phyloP scores from a whole-genome alignment of 257 asterid species.

The Galeopsis tetrahit region DNA sequence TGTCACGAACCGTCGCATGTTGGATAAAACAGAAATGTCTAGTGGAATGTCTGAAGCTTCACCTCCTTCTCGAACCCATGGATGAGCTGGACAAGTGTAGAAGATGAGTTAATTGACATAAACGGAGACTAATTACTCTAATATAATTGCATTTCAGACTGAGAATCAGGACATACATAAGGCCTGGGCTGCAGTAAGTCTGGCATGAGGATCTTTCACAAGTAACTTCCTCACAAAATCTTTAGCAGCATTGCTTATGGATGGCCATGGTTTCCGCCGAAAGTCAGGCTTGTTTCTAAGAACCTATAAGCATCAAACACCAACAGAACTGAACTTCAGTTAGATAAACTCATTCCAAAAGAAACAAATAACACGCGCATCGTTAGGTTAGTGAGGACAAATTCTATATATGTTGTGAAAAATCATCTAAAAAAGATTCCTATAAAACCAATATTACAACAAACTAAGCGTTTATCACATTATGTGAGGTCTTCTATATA shows the following conservation, averaged over 20 bases:
- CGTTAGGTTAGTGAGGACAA: neutral
- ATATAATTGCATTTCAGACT: neutral
- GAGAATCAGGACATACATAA: conserved; percentile 57
- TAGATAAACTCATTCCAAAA: neutral
- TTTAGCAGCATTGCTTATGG: conserved; percentile 71
- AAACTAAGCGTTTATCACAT: neutral
- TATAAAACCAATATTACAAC: too few relatives aligned
- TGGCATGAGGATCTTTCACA: conserved; percentile 83
- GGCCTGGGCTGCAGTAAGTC: conserved; percentile 95
- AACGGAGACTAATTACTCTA: neutral
- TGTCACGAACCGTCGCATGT: conserved; percentile 92
- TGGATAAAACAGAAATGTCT: conserved; percentile 85
- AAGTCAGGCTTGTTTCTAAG: conserved; percentile 82
- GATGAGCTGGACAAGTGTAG: conserved; percentile 72
- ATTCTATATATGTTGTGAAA: neutral
- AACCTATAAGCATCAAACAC: conserved; percentile 40
- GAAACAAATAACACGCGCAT: neutral
- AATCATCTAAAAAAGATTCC: neutral
- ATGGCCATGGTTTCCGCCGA: conserved; percentile 86
- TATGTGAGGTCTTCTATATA: neutral
- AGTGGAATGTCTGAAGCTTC: conserved; percentile 97
- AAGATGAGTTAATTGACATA: conserved; percentile 22
- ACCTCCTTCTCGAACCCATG: conserved; percentile 99
- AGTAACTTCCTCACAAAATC: conserved; percentile 81
- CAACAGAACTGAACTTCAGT: conserved; percentile 10